Base-by-base conservation (phyloP, 192 early-diverging fungal genomes). In the Umbelopsis vinacea region DNA sequence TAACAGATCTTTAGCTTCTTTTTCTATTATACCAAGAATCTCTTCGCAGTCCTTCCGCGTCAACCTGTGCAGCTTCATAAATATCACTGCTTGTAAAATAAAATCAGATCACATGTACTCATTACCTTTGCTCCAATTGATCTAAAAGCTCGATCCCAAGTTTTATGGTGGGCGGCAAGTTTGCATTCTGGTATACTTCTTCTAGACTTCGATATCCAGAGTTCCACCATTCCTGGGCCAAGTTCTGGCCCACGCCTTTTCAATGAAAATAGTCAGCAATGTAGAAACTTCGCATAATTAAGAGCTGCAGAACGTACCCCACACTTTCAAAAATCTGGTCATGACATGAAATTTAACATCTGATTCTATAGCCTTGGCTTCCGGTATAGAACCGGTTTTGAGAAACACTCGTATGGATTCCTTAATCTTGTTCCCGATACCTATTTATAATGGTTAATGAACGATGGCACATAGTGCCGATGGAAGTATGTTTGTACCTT, bases 11-110 rank as follows among this genome's bases (percentile, higher is more conserved):
- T 53, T 73, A 19, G 76, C 53, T 50, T 71, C 60, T 70, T 26
- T 73, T 50, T 72, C 52, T 1, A 80, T 46, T 68, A 79, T 76
- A n/a, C 55, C 69, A 22, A 76, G 19, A 19, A 80, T 73, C 55
- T 80, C 79, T 57, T 80, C 68, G 23, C 76, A 69, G 60, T 80
- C 79, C 23, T 57, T 35, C 8, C 78, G 40, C 14, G 46, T 53
- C 74, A 80, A 73, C 37, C 78, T 73, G 57, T 15, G 1, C 35
- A 52, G 14, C 7, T 50, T n/a, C 17, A 19, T 50, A 17, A 50
- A 6, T n/a, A 50, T 19, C 17, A 50, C 48, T 6, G 17, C 0
- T 50, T 50, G 19, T 15, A 55, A 22, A 52, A 17, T 52, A 5
- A 29, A 6, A 40, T 23, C 9, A 68, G 8, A 3, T 23, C 21